phyloP scores from a whole-genome alignment of 2,329 filamentous ascomycete genomes.

The Botrytis tulipae region DNA sequence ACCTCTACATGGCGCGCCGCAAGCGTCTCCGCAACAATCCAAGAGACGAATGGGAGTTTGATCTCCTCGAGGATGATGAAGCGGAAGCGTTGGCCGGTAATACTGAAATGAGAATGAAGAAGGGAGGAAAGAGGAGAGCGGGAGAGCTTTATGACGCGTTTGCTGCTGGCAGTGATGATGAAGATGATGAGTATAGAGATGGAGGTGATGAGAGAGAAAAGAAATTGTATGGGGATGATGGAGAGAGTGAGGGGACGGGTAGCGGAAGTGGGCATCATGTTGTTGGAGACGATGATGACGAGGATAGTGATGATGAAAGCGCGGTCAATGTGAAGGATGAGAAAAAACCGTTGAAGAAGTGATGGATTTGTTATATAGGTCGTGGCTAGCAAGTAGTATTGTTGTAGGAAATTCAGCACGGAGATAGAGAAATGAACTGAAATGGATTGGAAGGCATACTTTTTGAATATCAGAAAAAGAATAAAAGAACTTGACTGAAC shows the following conservation, averaged over 20 bases:
- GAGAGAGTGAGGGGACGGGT: conserved; percentile 38
- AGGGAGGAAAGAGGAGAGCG: conserved; percentile 57
- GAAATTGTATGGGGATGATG: conserved; percentile 37
- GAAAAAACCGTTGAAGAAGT: conserved; percentile 18
- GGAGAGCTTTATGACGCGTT: conserved; percentile 98
- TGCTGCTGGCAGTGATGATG: conserved; percentile 83
- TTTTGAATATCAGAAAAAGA: not conserved
- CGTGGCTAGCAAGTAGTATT: not conserved
- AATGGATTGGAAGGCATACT: not conserved
- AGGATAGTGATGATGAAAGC: conserved; percentile 43
- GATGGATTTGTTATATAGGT: not conserved
- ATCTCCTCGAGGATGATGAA: conserved; percentile 84
- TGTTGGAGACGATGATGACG: conserved; percentile 49
- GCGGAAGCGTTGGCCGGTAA: conserved; percentile 51
- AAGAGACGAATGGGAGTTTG: conserved; percentile 88
- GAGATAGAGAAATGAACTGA: not conserved
- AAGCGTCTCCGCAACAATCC: conserved; percentile 71
- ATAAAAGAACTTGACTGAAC: not conserved
- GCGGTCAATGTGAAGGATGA: conserved; percentile 27
- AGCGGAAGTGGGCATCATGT: conserved; percentile 46
- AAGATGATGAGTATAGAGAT: conserved; percentile 50
- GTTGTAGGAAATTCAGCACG: not conserved
- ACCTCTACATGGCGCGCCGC: conserved; percentile 76
- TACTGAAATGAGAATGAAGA: conserved; percentile 48
- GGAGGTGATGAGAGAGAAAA: conserved; percentile 35